A percentile compares a stretch with the other conserved stretches of the same genome.
Conservation (phyloP, 192 early-diverging fungal species). For the Coemansia sp. region DNA sequence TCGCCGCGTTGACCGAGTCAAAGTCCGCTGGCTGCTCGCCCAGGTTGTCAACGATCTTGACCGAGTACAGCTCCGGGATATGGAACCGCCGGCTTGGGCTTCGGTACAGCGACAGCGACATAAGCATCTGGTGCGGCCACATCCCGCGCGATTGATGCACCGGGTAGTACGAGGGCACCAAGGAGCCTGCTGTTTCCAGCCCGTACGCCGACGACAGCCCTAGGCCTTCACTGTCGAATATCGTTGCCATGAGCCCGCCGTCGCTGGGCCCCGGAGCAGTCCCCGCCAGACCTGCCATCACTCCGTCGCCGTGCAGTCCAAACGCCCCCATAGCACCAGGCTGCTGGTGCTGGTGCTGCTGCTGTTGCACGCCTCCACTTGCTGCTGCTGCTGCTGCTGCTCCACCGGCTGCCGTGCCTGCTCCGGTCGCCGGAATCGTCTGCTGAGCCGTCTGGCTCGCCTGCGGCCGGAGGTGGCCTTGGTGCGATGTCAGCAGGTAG, state of each 20-base stretch:
- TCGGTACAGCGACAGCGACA: constrained; percentile 15
- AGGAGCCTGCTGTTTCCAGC: background rate
- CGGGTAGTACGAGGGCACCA: constrained; percentile 36
- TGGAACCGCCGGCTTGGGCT: constrained; percentile 6
- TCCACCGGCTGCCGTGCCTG: background rate
- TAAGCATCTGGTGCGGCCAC: constrained; percentile 48
- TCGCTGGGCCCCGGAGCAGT: background rate
- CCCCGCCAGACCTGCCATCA: background rate
- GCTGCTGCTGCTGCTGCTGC: background rate
- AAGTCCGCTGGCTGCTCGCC: constrained; percentile 34
- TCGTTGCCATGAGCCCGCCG: background rate
- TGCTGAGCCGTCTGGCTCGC: constrained; percentile 9
- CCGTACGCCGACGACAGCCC: constrained; percentile 10
- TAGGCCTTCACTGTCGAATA: background rate
- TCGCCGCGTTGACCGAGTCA: constrained; percentile 48
- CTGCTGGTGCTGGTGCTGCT: background rate
- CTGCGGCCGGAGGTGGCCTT: constrained; percentile 23
- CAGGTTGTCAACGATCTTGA: constrained; percentile 30
- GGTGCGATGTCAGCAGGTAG: constrained; percentile 57
- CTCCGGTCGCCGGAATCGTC: background rate
- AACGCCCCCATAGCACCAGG: background rate
- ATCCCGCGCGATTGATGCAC: constrained; percentile 23
- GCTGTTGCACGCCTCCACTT: too few relatives aligned
- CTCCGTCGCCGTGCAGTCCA: constrained; percentile 1
- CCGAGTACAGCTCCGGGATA: constrained; percentile 23